Conservation (phyloP, 179 eudicot species). For the Beta macrorhiza region DNA sequence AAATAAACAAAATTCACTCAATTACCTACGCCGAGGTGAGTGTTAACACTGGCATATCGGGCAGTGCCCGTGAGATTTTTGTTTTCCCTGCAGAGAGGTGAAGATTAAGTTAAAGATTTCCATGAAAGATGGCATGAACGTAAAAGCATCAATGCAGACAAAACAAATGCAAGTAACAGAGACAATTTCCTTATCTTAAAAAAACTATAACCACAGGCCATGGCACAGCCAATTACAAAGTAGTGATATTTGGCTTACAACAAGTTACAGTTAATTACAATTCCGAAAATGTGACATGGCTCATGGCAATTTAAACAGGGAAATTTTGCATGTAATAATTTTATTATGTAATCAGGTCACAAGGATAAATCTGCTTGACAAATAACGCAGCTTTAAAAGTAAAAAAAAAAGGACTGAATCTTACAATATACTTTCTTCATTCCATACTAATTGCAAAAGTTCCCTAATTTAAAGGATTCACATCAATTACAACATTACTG, state of each 20-base stretch:
- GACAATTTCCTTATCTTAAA: neutral
- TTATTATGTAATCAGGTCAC: too few relatives aligned
- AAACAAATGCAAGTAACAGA: neutral
- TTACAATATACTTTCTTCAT: too few relatives aligned
- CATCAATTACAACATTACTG: too few relatives aligned
- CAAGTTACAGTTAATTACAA: neutral
- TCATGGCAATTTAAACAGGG: neutral
- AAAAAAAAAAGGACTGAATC: too few relatives aligned
- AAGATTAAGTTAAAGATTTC: neutral
- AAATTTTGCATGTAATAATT: neutral
- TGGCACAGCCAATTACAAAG: neutral
- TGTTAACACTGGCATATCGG: slow-evolving; percentile 95
- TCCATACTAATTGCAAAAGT: too few relatives aligned
- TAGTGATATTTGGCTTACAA: neutral
- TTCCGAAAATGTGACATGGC: neutral
- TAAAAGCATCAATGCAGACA: neutral
- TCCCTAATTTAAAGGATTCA: too few relatives aligned
- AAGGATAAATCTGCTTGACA: too few relatives aligned
- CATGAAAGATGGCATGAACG: neutral
- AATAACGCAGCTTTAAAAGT: too few relatives aligned
- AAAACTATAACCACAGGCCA: neutral
- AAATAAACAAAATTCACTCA: slow-evolving; percentile 1
- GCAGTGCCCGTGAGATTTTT: slow-evolving; percentile 95
- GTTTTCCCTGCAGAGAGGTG: slow-evolving; percentile 55
- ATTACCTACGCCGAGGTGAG: slow-evolving; percentile 87